phyloP scores from a whole-genome alignment of 2,329 filamentous ascomycete genomes.

The Pestalotiopsis sp. region DNA sequence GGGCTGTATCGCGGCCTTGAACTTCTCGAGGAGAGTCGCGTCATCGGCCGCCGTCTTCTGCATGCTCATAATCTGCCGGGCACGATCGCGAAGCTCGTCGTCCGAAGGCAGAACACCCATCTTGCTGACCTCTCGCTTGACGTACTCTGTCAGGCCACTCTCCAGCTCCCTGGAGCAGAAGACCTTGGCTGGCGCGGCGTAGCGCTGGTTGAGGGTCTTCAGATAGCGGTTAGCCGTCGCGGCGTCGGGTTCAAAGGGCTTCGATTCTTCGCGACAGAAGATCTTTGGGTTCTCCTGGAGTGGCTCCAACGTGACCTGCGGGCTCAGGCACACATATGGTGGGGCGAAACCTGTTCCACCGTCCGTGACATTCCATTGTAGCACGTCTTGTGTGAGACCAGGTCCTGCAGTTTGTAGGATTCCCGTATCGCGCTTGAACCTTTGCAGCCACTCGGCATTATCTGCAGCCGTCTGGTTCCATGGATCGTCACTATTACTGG shows the following conservation, averaged over 20 bases:
- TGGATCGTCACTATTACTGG: slow-evolving; percentile 52
- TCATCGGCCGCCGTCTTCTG: slow-evolving; percentile 56
- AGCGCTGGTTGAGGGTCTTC: slow-evolving; percentile 42
- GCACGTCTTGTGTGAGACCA: slow-evolving; percentile 40
- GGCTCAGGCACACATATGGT: slow-evolving; percentile 50
- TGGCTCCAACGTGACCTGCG: slow-evolving; percentile 31
- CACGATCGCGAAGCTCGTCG: slow-evolving; percentile 45
- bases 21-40: slow-evolving; percentile 49
- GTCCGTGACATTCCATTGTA: slow-evolving; percentile 47
- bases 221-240: slow-evolving; percentile 49
- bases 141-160: slow-evolving; percentile 49
- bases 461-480: slow-evolving; percentile 66
- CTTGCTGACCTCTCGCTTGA: slow-evolving; percentile 38
- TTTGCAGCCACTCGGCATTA: slow-evolving; percentile 62
- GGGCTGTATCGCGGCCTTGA: slow-evolving; percentile 36
- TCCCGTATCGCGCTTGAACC: slow-evolving; percentile 60
- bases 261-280: slow-evolving; percentile 35
- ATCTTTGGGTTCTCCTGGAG: slow-evolving; percentile 34
- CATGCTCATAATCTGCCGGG: slow-evolving; percentile 46
- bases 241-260: slow-evolving; percentile 42
- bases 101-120: slow-evolving; percentile 47
- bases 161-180: slow-evolving; percentile 63
- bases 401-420: slow-evolving; percentile 52
- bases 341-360: slow-evolving; percentile 57
- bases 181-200: slow-evolving; percentile 47